These are phyloP conservation scores for Ochromonadaceae sp. DNA, from an alignment of 352 stramenopile species.

Conservation along the genomic window DNA sequence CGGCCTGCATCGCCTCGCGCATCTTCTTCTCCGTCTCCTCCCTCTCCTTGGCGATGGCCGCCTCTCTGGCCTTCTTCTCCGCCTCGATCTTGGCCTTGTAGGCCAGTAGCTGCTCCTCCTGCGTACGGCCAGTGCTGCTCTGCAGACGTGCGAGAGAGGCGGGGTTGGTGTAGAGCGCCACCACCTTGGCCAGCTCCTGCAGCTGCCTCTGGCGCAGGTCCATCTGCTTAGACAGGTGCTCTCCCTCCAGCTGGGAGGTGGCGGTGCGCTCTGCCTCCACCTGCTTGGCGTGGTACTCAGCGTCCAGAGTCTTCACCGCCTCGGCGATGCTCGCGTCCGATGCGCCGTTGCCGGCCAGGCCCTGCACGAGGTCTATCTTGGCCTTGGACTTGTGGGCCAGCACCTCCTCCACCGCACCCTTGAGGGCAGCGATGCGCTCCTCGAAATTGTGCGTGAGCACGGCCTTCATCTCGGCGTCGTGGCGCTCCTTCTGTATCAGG, in stretches of 20 bases:
- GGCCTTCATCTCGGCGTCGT: neutral
- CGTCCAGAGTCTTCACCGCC: neutral
- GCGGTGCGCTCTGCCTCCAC: neutral
- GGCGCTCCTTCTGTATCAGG: neutral
- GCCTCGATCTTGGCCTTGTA: neutral
- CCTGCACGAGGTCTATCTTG: neutral
- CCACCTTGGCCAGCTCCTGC: neutral
- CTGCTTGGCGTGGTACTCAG: neutral
- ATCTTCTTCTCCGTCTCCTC: neutral
- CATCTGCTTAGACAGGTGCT: neutral
- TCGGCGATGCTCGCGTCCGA: neutral
- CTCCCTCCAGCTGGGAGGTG: neutral
- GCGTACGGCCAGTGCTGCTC: neutral
- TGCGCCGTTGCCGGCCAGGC: neutral
- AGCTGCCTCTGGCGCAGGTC: neutral
- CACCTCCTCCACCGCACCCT: neutral
- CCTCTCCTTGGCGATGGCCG: neutral
- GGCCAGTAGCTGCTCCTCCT: neutral
- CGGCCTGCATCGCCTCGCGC: neutral
- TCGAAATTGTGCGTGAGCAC: slow-evolving; percentile 11
- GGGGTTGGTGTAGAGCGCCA: neutral
- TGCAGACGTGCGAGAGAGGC: neutral
- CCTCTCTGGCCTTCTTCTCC: neutral
- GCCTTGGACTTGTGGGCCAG: neutral
- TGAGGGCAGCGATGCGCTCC: neutral